Base-by-base conservation (phyloP, 1,139 yeast species). In the Yamadazyma atlantica region DNA sequence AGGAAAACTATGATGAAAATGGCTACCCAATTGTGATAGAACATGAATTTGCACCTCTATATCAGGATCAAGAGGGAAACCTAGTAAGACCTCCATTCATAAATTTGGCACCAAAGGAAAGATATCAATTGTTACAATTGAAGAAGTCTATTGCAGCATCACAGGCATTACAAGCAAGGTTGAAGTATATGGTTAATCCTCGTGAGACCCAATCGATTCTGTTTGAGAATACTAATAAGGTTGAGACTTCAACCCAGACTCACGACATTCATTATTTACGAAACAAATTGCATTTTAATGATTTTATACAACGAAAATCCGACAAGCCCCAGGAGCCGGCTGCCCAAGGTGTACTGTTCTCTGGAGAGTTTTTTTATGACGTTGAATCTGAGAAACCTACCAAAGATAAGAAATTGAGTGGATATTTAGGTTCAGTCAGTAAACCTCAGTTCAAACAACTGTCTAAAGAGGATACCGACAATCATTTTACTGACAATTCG, bases 21-120 rank as follows among this genome's bases (percentile, higher is more conserved):
- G 39, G 24, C n/a, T 11, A 16, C 15, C 37, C 37, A 7, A 15
- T 37, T 7, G 39, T 34, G 4, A 21, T 55, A 12, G 64, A 60
- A 31, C 58, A 55, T 27, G 67, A 62, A 27, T 60, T 60, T 48
- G 65, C 66, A 1, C 62, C 68, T 1, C 45, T 64, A 29, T 66
- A 66, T 42, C 51, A 51, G 17, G 75, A 70, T 41, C 57, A 54
- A 3, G 57, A 60, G 1, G 75, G 75, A 2, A 63, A 67, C 40
- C 49, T 67, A 35, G 69, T 64, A 2, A 56, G 77, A 36, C 76
- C 77, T 0, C 75, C 76, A n/a, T 67, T 69, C 45, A 69, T 71
- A 26, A 68, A 67, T 37, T 57, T 70, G 34, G 75, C 69, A 38
- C 77, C 76, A 0, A 48, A 64, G 25, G 76, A 71, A 46, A 55